Conservation (phyloP, 179 eudicot species). For the Vitellaria paradoxa region DNA sequence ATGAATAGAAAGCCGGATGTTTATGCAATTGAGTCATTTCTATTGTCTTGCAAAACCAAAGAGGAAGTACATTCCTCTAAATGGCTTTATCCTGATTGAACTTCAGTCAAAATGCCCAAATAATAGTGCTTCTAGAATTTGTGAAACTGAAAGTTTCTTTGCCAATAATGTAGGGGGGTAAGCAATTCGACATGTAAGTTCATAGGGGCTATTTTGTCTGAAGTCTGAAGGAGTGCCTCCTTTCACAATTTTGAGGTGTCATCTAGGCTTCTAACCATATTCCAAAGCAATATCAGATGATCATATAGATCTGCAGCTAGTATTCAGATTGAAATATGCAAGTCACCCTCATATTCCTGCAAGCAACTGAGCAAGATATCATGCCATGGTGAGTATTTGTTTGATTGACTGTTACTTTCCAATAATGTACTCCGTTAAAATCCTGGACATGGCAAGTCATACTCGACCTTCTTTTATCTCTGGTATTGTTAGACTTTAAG, state of each 20-base stretch:
- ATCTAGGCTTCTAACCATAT: too few species aligned
- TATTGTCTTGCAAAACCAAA: neutral
- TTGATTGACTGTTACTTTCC: slow-evolving; percentile 2
- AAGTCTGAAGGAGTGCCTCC: neutral
- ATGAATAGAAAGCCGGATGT: slow-evolving; percentile 8
- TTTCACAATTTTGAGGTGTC: neutral
- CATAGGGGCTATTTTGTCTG: neutral
- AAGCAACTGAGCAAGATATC: neutral
- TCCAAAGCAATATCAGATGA: too few species aligned
- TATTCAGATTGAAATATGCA: neutral
- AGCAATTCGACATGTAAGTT: neutral
- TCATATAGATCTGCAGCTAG: neutral
- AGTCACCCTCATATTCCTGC: neutral
- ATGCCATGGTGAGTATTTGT: neutral
- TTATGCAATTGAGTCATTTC: neutral
- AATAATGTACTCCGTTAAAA: neutral
- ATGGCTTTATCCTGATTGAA: neutral
- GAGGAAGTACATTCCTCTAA: neutral
- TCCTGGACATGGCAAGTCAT: neutral
- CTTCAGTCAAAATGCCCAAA: neutral
- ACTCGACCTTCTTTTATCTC: neutral
- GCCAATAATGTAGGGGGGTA: neutral
- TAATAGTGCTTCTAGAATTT: neutral
- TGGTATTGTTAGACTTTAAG: neutral
- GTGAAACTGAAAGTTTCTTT: neutral